Conservation (phyloP, 345 rosid genomes). For the Lumnitzera racemosa region DNA sequence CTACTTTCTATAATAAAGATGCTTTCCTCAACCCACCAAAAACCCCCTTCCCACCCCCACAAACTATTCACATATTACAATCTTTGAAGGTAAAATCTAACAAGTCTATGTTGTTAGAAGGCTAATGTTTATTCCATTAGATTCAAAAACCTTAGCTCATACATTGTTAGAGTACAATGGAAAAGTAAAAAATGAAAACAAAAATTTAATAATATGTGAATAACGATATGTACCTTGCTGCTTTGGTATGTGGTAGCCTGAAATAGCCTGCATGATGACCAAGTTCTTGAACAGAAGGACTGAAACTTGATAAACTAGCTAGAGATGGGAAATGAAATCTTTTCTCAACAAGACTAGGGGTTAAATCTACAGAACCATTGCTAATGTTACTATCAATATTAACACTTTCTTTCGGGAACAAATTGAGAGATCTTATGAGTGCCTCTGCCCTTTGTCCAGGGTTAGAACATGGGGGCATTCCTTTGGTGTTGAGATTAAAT, state of each 20-base stretch:
- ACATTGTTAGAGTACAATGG: too few species aligned
- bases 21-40: too few species aligned
- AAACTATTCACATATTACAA: too few species aligned
- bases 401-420: constrained; percentile 31
- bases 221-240: constrained; percentile 47
- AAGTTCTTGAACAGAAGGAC: constrained; percentile 43
- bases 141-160: too few species aligned
- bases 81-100: too few species aligned
- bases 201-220: background rate
- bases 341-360: constrained; percentile 23
- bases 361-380: background rate
- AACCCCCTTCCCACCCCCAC: too few species aligned
- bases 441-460: constrained; percentile 23
- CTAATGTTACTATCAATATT: constrained; percentile 17
- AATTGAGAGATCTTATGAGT: constrained; percentile 46
- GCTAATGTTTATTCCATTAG: too few species aligned
- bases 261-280: constrained; percentile 85
- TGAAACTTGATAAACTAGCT: constrained; percentile 4
- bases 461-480: too few species aligned
- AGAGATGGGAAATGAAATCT: constrained; percentile 23
- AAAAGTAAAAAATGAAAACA: too few species aligned
- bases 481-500: too few species aligned
- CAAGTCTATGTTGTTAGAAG: too few species aligned
- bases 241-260: constrained; percentile 51
- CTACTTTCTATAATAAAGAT: too few species aligned